Evolutionary conservation across 2,329 filamentous ascomycete genomes (phyloP).

Genomic region (Colletotrichum zoysiae): DNA sequence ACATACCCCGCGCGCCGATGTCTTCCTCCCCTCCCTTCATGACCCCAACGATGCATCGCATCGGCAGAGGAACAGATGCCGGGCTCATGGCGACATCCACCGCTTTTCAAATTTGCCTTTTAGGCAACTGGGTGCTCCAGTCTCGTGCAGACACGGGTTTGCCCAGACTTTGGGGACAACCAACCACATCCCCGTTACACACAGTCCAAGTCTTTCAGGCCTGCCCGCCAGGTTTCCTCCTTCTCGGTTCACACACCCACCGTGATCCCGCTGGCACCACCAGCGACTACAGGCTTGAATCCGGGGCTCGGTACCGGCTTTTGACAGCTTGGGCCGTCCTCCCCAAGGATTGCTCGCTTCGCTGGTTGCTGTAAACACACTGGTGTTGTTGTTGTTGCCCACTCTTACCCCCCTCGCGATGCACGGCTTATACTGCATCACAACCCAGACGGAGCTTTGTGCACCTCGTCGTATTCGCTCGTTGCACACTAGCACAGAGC

Average conservation of each 20-base stretch:
- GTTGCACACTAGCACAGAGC: background rate
- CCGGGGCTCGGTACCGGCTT: slow-evolving; percentile 15
- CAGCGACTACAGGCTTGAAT: slow-evolving; percentile 5
- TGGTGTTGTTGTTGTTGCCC: background rate
- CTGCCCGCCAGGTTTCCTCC: background rate
- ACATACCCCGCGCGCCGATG: background rate
- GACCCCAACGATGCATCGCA: background rate
- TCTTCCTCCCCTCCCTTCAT: background rate
- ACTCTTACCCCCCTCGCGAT: background rate
- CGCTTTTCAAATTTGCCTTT: background rate
- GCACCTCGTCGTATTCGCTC: slow-evolving; percentile 25
- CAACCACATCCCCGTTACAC: slow-evolving; percentile 17
- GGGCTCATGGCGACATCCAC: slow-evolving; percentile 32
- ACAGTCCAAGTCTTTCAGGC: background rate
- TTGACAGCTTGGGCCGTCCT: background rate
- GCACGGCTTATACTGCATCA: slow-evolving; percentile 22
- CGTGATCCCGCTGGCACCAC: background rate
- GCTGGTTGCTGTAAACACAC: background rate
- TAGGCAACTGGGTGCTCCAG: slow-evolving; percentile 19
- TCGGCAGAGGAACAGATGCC: slow-evolving; percentile 21
- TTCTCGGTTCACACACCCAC: background rate
- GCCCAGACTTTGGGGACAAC: slow-evolving; percentile 30
- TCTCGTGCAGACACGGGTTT: slow-evolving; percentile 41
- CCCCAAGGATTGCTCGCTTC: slow-evolving; percentile 1
- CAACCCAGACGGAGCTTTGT: slow-evolving; percentile 13